phyloP scores from a whole-genome alignment of 331 rosid genomes.

The Acacia concinna region DNA sequence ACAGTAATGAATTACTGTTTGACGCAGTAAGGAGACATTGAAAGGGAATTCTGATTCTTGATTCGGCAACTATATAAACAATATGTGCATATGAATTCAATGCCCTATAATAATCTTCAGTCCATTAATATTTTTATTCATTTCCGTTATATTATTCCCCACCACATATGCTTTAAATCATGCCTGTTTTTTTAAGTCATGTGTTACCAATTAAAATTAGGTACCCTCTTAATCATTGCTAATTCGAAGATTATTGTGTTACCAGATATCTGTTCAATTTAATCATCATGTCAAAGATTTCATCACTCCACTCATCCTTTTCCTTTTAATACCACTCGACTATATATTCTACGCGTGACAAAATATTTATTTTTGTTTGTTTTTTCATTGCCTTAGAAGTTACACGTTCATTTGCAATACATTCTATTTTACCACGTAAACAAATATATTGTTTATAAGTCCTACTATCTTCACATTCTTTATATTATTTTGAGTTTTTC shows the following conservation, averaged over 20 bases:
- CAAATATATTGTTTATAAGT: too few species aligned
- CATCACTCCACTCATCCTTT: background rate
- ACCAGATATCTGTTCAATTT: background rate
- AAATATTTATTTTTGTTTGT: too few species aligned
- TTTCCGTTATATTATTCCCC: background rate
- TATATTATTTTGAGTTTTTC: too few species aligned
- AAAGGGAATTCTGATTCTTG: background rate
- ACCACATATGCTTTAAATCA: background rate
- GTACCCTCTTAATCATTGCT: background rate
- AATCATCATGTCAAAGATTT: background rate
- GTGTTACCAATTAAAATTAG: background rate
- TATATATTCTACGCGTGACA: too few species aligned
- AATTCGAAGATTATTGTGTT: background rate
- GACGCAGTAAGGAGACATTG: slow-evolving; percentile 7
- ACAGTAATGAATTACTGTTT: background rate
- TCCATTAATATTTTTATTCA: too few species aligned
- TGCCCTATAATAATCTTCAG: background rate
- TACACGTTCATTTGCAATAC: background rate
- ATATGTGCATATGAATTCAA: background rate
- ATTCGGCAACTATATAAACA: background rate
- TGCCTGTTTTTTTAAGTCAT: background rate
- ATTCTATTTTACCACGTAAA: background rate
- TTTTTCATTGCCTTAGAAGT: too few species aligned
- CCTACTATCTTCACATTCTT: too few species aligned
- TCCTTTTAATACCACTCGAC: background rate